Base-by-base conservation (phyloP, 805 yeast species). In the Yamadazyma akitaensis region DNA sequence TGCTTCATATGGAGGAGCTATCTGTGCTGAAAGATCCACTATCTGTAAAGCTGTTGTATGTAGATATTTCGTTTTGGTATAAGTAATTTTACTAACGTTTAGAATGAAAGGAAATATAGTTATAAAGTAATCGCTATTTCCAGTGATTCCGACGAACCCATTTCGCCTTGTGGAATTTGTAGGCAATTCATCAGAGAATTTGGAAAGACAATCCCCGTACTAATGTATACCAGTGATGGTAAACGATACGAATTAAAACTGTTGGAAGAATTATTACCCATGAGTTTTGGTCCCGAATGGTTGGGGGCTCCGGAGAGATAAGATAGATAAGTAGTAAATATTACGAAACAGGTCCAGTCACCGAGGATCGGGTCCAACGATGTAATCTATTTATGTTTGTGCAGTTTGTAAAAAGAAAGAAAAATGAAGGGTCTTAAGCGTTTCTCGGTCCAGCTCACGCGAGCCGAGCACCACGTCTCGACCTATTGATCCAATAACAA, bases 111-210 rank as follows among this genome's bases (percentile, higher is more conserved):
- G 12, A 39, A 46, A 17, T 28, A 25, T 7, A 35, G 37, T 11
- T 53, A 19, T 42, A 44, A 43, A 37, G 49, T 43, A 17, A 50
- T 50, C 16, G 55, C 53, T n/a, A 48, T 47, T 12, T 34, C 48
- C 2, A 40, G 50, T 26, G 53, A 49, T 28, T 21, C 46, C 10
- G 28, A 30, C 9, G 76, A 75, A 1, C 77, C 83, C 26, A 82
- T 86, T 10, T 73, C 91, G 9, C 99, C 99, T 0, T 92, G 99
- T 63, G 99, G 99, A 3, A 84, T 94, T 32, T 92, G 99, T 59
- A 74, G 99, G 44, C 99, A 92, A 64, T 79, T 85, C 46, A 80
- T 92, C 28, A 73, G 96, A 33, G 99, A 92, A 63, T 92, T 91
- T 63, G 79, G 82, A 0, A 58, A 62, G 7, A 70, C 75, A 7